phyloP scores from a whole-genome alignment of 1,284 basidiomycete genomes.

The Ganoderma lingzhi region DNA sequence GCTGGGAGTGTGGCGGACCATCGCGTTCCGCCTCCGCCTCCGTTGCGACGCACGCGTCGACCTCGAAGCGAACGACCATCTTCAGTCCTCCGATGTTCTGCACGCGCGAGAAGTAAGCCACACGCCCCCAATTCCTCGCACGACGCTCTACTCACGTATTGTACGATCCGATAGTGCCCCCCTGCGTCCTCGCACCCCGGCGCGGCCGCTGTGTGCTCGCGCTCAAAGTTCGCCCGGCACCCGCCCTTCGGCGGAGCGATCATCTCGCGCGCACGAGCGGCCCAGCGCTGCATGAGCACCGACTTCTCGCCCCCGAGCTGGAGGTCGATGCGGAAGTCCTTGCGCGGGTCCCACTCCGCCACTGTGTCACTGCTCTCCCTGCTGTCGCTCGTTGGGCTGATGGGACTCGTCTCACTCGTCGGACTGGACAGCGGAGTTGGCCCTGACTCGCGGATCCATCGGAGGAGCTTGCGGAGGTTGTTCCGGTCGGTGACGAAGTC shows the following conservation, averaged over 20 bases:
- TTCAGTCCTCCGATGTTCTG: constrained; percentile 42
- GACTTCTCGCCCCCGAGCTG: constrained; percentile 61
- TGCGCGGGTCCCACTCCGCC: constrained; percentile 29
- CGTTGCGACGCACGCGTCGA: constrained; percentile 40
- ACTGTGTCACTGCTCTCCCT: constrained; percentile 8
- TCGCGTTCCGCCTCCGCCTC: too few relatives aligned
- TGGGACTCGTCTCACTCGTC: not conserved
- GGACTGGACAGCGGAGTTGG: not conserved
- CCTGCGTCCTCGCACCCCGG: constrained; percentile 18
- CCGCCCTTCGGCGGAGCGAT: constrained; percentile 23
- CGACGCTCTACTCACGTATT: constrained; percentile 23
- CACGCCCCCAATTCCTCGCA: too few relatives aligned
- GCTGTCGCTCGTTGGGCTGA: not conserved
- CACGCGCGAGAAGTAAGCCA: not conserved
- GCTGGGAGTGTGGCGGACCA: too few relatives aligned
- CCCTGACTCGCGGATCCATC: constrained; percentile 43
- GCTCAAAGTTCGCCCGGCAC: constrained; percentile 21
- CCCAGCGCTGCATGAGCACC: constrained; percentile 55
- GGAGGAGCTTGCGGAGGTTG: constrained; percentile 62
- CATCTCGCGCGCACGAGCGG: constrained; percentile 14
- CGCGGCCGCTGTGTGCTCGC: constrained; percentile 5
- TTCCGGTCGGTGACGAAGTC: constrained; percentile 70
- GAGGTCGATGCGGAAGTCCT: constrained; percentile 64
- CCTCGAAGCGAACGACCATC: constrained; percentile 44
- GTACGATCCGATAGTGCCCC: constrained; percentile 24